phyloP scores from a whole-genome alignment of 305 asterid genomes.

The Fraxinus baroniana region DNA sequence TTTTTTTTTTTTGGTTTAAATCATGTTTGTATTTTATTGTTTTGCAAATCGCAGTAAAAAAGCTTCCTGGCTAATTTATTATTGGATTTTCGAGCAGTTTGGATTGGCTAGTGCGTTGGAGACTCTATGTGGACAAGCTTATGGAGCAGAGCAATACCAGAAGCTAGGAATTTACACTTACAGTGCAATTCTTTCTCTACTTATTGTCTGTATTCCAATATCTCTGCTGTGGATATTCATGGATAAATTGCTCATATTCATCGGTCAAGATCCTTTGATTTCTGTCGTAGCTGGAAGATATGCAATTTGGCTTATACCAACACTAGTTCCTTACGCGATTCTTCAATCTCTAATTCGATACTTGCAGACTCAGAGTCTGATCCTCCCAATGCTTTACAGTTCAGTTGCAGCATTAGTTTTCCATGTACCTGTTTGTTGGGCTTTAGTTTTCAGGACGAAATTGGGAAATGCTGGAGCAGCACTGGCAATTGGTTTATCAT shows the following conservation, averaged over 20 bases:
- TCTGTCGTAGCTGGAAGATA: conserved; percentile 50
- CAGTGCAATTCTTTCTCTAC: conserved; percentile 39
- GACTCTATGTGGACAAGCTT: conserved; percentile 66
- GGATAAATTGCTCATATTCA: conserved; percentile 41
- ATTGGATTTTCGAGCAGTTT: conserved; percentile 36
- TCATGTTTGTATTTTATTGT: background rate
- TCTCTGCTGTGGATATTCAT: conserved; percentile 51
- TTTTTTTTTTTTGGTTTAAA: no score
- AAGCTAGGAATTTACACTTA: conserved; percentile 45
- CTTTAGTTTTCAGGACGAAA: conserved; percentile 31
- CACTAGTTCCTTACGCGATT: conserved; percentile 54
- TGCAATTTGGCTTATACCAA: conserved; percentile 43
- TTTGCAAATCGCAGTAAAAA: background rate
- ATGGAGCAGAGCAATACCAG: conserved; percentile 54
- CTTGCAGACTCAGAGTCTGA: conserved; percentile 52
- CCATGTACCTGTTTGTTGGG: conserved; percentile 55
- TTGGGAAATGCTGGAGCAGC: conserved; percentile 63
- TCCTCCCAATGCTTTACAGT: conserved; percentile 53
- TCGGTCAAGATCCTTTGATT: conserved; percentile 52
- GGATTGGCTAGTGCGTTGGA: conserved; percentile 74
- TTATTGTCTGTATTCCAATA: conserved; percentile 45
- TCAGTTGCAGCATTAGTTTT: conserved; percentile 39
- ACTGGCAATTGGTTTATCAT: conserved; percentile 45
- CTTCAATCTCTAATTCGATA: conserved; percentile 53
- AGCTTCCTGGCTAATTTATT: background rate